These are phyloP conservation scores for Santalum album DNA, from an alignment of 164 flowering plant species.

Conservation along the genomic window DNA sequence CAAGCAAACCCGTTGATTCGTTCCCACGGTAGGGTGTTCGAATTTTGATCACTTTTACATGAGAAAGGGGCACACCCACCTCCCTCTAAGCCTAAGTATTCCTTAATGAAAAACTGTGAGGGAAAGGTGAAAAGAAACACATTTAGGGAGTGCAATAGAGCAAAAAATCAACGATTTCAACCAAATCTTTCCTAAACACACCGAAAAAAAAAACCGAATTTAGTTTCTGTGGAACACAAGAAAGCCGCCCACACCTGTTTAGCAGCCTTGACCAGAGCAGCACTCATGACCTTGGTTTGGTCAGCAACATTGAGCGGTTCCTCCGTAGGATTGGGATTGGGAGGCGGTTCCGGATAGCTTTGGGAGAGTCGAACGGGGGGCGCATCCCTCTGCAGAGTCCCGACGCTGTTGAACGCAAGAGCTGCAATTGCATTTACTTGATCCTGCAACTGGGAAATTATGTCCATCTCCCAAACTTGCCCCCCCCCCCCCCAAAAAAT, in stretches of 20 bases:
- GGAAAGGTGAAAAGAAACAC: too few relatives aligned
- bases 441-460: conserved; percentile 84
- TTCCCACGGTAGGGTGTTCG: too few relatives aligned
- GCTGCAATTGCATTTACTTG: conserved; percentile 61
- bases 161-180: neutral
- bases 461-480: conserved; percentile 44
- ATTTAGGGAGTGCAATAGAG: too few relatives aligned
- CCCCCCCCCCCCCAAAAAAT: neutral
- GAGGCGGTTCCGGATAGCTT: conserved; percentile 68
- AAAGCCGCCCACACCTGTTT: conserved; percentile 49
- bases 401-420: conserved; percentile 68
- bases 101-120: too few relatives aligned
- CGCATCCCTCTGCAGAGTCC: conserved; percentile 83
- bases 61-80: too few relatives aligned
- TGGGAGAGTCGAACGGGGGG: conserved; percentile 75
- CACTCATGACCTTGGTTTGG: conserved; percentile 73
- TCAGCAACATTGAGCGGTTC: conserved; percentile 38
- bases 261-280: conserved; percentile 78
- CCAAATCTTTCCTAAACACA: neutral
- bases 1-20: too few relatives aligned
- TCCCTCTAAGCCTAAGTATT: too few relatives aligned
- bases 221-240: neutral
- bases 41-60: too few relatives aligned
- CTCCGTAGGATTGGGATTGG: conserved; percentile 23
- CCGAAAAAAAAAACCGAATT: neutral